Conservation (phyloP, 129 eudicot species). For the Lonicera japonica region DNA sequence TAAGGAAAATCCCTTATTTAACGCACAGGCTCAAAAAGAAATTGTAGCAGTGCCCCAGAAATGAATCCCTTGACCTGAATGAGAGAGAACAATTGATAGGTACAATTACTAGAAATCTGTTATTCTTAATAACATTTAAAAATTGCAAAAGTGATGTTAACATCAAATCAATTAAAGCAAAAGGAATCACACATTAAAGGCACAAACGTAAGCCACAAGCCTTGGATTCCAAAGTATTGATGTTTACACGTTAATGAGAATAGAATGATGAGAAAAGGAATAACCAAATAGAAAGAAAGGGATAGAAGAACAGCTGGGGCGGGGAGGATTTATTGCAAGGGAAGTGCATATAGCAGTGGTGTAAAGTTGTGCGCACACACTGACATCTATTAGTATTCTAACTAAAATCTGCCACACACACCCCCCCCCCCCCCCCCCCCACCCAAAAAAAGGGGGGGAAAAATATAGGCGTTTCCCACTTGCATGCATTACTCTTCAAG, state of each 20-base stretch:
- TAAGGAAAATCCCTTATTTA: not conserved
- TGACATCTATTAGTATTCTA: not conserved
- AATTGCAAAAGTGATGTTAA: not conserved
- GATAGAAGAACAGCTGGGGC: not conserved
- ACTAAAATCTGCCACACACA: not conserved
- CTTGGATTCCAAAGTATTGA: not conserved
- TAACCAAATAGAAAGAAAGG: not conserved
- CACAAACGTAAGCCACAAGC: not conserved
- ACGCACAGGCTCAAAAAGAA: not conserved
- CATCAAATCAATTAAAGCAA: not conserved
- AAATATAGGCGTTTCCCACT: not conserved
- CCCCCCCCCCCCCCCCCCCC: no score
- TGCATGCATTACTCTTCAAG: not conserved
- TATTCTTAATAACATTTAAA: not conserved
- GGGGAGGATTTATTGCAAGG: not conserved
- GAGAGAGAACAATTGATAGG: not conserved
- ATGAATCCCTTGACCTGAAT: conserved; percentile 9
- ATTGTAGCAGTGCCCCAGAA: not conserved
- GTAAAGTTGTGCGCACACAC: not conserved
- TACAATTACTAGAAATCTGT: not conserved
- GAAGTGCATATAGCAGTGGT: not conserved
- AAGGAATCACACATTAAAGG: not conserved
- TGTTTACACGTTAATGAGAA: not conserved
- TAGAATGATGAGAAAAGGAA: not conserved
- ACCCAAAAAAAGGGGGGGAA: no score